Percentiles rank a stretch among this genome's conserved stretches.
Evolutionary conservation across 2,329 filamentous ascomycete species (phyloP).

Genomic region (Paraphaeosphaeria sporulosa): DNA sequence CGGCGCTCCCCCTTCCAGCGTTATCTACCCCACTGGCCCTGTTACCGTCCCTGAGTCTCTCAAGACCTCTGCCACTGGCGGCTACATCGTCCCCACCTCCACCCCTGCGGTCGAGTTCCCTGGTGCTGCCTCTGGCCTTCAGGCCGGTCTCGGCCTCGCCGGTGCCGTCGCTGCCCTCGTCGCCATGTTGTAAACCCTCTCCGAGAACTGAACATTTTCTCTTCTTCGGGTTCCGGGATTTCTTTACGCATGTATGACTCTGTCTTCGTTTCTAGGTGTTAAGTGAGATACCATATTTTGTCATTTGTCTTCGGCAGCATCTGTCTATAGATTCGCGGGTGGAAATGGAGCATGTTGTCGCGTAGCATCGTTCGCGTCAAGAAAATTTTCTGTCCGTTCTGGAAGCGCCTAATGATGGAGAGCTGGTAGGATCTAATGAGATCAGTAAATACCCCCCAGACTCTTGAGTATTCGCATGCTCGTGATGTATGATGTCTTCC

Average conservation of each 20-base stretch:
- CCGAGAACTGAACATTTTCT: conserved; percentile 5
- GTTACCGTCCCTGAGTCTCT: conserved; percentile 42
- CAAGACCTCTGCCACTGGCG: conserved; percentile 39
- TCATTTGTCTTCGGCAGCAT: conserved; percentile 5
- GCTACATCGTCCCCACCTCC: conserved; percentile 28
- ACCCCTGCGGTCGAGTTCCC: conserved; percentile 32
- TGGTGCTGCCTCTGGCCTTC: conserved; percentile 42
- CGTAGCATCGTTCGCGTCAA: conserved; percentile 11
- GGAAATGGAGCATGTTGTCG: neutral
- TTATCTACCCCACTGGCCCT: conserved; percentile 46
- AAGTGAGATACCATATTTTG: conserved; percentile 12
- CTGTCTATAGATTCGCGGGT: conserved; percentile 7
- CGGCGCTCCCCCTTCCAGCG: conserved; percentile 21
- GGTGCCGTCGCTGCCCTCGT: conserved; percentile 52
- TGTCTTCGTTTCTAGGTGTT: conserved; percentile 14
- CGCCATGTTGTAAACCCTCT: conserved; percentile 46
- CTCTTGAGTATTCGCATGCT: neutral
- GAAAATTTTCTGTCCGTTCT: neutral
- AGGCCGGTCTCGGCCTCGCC: conserved; percentile 49
- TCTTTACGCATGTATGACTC: conserved; percentile 17
- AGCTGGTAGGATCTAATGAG: conserved; percentile 14
- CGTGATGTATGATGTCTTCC: neutral
- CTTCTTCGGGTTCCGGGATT: conserved; percentile 8
- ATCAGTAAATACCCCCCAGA: conserved; percentile 13
- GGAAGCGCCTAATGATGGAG: conserved; percentile 9